Base-by-base conservation (phyloP, 2,329 filamentous ascomycete genomes). In the Sporothrix schenckii region DNA sequence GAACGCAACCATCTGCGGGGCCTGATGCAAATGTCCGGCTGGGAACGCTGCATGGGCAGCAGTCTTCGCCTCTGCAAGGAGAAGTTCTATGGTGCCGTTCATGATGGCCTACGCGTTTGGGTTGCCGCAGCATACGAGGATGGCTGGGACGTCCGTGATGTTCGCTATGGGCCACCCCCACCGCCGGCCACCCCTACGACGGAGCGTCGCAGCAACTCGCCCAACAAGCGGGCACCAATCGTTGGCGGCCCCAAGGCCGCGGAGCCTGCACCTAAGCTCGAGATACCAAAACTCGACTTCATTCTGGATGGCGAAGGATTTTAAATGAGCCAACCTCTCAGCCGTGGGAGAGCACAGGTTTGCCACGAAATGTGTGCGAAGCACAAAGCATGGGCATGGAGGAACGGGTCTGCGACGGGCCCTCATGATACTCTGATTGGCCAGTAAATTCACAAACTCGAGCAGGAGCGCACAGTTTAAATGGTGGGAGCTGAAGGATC, bases 31-130 rank as follows among this genome's bases (percentile, higher is more conserved):
- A 88, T 94, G 72, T 96, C 92, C 0, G 94, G 95, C 9, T 97
- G 93, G 83, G 95, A 99, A 80, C 93, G 93, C 75, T 89, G 91
- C 75, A 92, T 98, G 85, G 93, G 93, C 19, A 87, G 87, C 27
- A 94, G 89, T 71, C 83, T 98, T 73, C 89, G 95, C 5, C 90
- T 94, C 19, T 98, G 94, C 84, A 99, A 98, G 79, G 94, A 97
- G 80, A 98, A 98, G 79, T 97, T 98, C 79, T 98, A 99, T 78
- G 91, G 92, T 2, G 89, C 91, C 65, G 92, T 99, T 4, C 95
- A 99, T 78, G 92, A 94, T 75, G 93, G 90, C 1, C 84, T 98
- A 73, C 89, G 91, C 69, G 94, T 92, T 7, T 99, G 94, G 94
- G 91, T 97, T 21, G 90, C 90, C 0, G 95, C 94, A 0, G 94